Base-by-base conservation (phyloP, 2,329 filamentous ascomycete genomes). In the Aspergillus persii region DNA sequence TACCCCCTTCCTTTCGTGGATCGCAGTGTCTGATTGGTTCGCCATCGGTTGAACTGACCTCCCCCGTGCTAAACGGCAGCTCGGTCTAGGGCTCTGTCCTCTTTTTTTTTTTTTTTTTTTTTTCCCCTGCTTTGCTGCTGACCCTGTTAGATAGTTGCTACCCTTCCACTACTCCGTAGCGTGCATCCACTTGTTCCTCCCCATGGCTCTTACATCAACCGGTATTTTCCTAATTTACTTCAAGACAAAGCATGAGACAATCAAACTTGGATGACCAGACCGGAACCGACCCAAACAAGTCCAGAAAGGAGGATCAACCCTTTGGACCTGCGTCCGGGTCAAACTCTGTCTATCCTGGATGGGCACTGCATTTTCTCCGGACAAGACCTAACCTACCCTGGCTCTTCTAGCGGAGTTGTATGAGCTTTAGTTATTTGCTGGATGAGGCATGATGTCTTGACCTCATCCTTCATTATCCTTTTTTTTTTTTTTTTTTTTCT, bases 291-390 rank as follows among this genome's bases (percentile, higher is more conserved):
- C 67, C 65, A 70, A 69, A 70, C 69, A 66, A 70, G 67, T 63
- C 69, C 68, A 69, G 67, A 72, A 71, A 69, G 70, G 70, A 71
- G 71, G 71, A 74, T 74, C 72, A 73, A 66, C 71, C 71, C 68
- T 72, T 66, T 74, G 71, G 72, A 73, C 71, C 72, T 74, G 72
- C 71, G 71, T 74, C 72, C 70, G 68, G 71, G 65, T 69, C 70
- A 71, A 75, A 74, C 70, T 74, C 63, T 75, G 69, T 69, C 65
- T 63, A 57, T 63, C 57, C 59, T 66, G 66, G 63, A 67, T 68
- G 66, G 68, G 57, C 65, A 56, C 63, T 62, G 58, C 65, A 61
- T 65, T 67, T 67, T 71, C 69, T 69, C 69, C 69, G 69, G 69
- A 68, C 66, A 63, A 67, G 66, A 59, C 63, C 65, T 66, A 66